These are phyloP conservation scores for Pulveroboletus sp. DNA, from an alignment of 768 basidiomycete genomes.

Conservation along the genomic window DNA sequence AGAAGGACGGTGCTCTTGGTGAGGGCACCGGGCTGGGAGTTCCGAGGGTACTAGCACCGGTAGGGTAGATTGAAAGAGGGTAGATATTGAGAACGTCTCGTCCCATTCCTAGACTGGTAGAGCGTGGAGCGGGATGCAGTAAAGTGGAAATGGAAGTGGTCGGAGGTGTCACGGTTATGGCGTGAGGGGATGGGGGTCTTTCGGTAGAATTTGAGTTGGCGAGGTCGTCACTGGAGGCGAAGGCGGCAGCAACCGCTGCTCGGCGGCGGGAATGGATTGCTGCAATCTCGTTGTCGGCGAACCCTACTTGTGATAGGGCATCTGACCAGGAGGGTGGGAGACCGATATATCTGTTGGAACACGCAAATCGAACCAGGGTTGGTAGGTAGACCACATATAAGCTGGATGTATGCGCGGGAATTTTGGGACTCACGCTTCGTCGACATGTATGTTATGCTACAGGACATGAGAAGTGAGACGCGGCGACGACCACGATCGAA, in stretches of 20 bases:
- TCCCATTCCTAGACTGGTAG: constrained; percentile 18
- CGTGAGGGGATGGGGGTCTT: constrained; percentile 18
- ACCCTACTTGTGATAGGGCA: constrained; percentile 57
- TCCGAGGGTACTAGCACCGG: neutral
- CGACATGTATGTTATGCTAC: constrained; percentile 78
- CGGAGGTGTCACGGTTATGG: neutral
- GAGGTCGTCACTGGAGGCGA: constrained; percentile 1
- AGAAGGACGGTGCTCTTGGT: constrained; percentile 19
- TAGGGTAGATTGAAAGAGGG: constrained; percentile 14
- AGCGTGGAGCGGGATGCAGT: constrained; percentile 23
- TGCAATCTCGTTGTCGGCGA: constrained; percentile 65
- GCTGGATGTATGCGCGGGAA: constrained; percentile 9
- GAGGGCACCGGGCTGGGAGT: constrained; percentile 11
- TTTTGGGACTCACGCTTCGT: constrained; percentile 56
- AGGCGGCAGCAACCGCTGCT: constrained; percentile 15
- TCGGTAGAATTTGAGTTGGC: constrained; percentile 6
- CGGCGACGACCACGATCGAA: neutral
- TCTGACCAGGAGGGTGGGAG: constrained; percentile 73
- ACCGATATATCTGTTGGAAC: constrained; percentile 47
- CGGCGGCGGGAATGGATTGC: constrained; percentile 46
- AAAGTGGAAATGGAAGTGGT: constrained; percentile 22
- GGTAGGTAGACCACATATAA: neutral
- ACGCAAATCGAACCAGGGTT: neutral
- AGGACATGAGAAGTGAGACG: constrained; percentile 1
- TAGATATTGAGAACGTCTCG: constrained; percentile 7